Percentiles rank a stretch among this genome's conserved stretches.
phyloP scores from a whole-genome alignment of 202 grass and related monocot species.

The Digitaria exilis region DNA sequence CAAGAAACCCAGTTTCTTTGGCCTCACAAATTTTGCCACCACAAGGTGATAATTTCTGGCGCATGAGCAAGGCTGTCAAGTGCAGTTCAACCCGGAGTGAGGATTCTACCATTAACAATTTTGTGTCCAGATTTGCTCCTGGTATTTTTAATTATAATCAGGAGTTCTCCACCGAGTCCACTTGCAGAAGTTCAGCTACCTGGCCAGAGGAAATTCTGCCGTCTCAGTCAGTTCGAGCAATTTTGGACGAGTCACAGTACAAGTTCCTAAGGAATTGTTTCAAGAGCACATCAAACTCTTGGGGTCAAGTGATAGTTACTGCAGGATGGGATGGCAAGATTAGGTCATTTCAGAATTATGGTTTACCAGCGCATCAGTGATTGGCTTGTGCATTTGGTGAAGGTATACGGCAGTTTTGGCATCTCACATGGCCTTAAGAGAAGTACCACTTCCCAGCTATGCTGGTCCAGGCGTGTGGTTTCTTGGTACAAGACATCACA shows the following conservation, averaged over 20 bases:
- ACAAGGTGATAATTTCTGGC: constrained; percentile 36
- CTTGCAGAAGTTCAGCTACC: constrained; percentile 69
- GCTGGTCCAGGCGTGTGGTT: constrained; percentile 49
- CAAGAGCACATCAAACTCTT: constrained; percentile 61
- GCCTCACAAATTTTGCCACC: constrained; percentile 36
- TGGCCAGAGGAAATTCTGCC: constrained; percentile 98
- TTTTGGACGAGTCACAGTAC: constrained; percentile 56
- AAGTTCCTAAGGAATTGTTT: constrained; percentile 74
- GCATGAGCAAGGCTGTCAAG: constrained; percentile 30
- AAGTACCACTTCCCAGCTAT: constrained; percentile 45
- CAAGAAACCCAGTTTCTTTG: constrained; percentile 34
- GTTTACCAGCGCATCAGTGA: constrained; percentile 69
- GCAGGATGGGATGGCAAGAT: constrained; percentile 85
- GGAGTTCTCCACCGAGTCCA: constrained; percentile 59
- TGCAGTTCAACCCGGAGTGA: constrained; percentile 16
- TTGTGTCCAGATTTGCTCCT: constrained; percentile 48
- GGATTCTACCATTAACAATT: constrained; percentile 38
- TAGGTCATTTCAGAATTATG: constrained; percentile 88
- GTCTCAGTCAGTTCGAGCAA: constrained; percentile 30
- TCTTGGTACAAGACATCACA: constrained; percentile 65
- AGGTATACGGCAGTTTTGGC: constrained; percentile 42
- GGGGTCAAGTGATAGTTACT: constrained; percentile 90
- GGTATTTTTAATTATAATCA: constrained; percentile 63
- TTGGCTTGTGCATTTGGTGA: constrained; percentile 18
- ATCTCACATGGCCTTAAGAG: constrained; percentile 54